These are phyloP conservation scores for Penicillium psychrosexuale DNA, from an alignment of 2,329 filamentous ascomycete genomes.

Conservation along the genomic window DNA sequence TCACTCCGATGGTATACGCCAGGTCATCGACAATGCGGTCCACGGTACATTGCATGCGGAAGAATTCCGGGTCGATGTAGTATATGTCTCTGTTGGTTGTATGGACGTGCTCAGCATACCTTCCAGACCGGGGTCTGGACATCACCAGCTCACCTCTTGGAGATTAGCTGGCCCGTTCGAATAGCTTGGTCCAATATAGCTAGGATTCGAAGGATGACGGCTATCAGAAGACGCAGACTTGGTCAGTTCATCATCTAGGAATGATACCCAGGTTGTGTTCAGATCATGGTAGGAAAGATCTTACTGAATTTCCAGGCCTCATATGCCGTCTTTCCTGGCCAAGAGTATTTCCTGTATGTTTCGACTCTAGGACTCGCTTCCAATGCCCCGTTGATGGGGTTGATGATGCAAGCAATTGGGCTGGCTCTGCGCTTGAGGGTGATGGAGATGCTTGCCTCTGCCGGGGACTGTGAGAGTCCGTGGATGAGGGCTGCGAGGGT, in stretches of 20 bases:
- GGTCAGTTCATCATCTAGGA: neutral
- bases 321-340: slow-evolving; percentile 53
- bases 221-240: slow-evolving; percentile 34
- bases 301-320: slow-evolving; percentile 56
- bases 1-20: slow-evolving; percentile 57
- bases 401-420: slow-evolving; percentile 26
- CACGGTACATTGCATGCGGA: slow-evolving; percentile 56
- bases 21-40: slow-evolving; percentile 60
- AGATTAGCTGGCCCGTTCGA: slow-evolving; percentile 47
- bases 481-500: slow-evolving; percentile 26
- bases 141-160: slow-evolving; percentile 52
- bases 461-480: slow-evolving; percentile 22
- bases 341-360: slow-evolving; percentile 42
- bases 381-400: slow-evolving; percentile 28
- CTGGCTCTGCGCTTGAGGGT: slow-evolving; percentile 29
- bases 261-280: no score
- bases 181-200: slow-evolving; percentile 55
- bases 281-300: neutral
- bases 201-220: slow-evolving; percentile 55
- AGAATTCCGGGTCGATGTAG: slow-evolving; percentile 60
- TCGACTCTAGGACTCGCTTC: slow-evolving; percentile 22
- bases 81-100: slow-evolving; percentile 56
- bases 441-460: slow-evolving; percentile 30
- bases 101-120: neutral
- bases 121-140: no score